Base-by-base conservation (phyloP, 768 basidiomycete species). In the Leucosporidium yakuticum region DNA sequence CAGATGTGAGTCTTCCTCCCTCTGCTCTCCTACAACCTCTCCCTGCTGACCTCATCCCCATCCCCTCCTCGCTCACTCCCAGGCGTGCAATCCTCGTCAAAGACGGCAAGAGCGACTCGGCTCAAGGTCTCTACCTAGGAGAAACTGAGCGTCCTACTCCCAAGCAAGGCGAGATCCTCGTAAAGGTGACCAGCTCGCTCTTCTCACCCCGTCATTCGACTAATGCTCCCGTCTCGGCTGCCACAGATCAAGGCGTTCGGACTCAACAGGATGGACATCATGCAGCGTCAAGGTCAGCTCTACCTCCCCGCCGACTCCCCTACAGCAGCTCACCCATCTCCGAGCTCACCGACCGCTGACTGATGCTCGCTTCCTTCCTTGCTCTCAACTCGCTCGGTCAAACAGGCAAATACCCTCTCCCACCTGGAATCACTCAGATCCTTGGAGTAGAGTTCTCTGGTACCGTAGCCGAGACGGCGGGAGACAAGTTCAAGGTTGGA, bases 381-480 rank as follows among this genome's bases (percentile, higher is more conserved):
- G n/a, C n/a, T n/a, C n/a, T n/a, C n/a, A n/a, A n/a, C n/a, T n/a
- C n/a, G n/a, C 21, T 34, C n/a, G 17, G 48, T 56, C 47, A 49
- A 5, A 17, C 21, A 48, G 68, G 68, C 29, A 29, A 63, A 44
- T 74, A 76, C 62, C 75, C 74, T 0, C 36, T 76, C 4, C 75
- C 75, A 19, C 75, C 75, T 29, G 72, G 71, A 27, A 61, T 70
- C 0, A 61, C 67, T 2, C 48, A 61, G 11, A 76, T 73, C 59
- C 47, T 76, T 31, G 75, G 75, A 6, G 75, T 76, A 57, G 75
- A 76, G 65, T 76, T 76, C 68, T 53, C 64, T 14, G 75, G 75
- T 4, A 72, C 65, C 8, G 61, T 76, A 47, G 73, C 69, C 32
- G 69, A 74, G 25, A 50, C 56, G 0, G 63, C 60, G 0, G 36